phyloP scores from a whole-genome alignment of 441 rosid species.

The Gossypium trilobum region DNA sequence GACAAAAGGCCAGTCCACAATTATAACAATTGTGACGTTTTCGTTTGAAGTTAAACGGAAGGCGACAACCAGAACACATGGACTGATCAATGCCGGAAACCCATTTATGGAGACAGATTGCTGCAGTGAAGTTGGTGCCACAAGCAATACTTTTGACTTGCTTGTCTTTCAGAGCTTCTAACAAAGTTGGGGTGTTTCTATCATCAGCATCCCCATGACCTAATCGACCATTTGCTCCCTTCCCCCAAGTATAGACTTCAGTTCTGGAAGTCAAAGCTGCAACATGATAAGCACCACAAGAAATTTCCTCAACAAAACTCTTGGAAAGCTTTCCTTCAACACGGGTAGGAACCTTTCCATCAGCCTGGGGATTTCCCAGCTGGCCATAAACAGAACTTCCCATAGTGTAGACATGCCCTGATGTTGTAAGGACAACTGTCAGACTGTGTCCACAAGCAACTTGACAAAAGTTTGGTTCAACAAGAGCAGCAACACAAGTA shows the following conservation, averaged over 20 bases:
- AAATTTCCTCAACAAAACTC: conserved; percentile 79
- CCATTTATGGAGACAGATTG: conserved; percentile 91
- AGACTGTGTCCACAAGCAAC: conserved; percentile 88
- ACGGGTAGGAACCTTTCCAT: conserved; percentile 67
- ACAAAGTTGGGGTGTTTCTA: conserved; percentile 68
- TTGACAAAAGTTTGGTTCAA: conserved; percentile 85
- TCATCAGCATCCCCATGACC: conserved; percentile 93
- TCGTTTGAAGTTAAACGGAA: conserved; percentile 79
- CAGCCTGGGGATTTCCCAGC: conserved; percentile 78
- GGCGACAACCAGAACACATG: conserved; percentile 94
- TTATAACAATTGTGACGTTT: conserved; percentile 94
- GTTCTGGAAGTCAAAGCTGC: conserved; percentile 81
- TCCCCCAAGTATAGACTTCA: conserved; percentile 97
- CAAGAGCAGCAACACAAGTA: conserved; percentile 92
- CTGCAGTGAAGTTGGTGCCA: conserved; percentile 80
- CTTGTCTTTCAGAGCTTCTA: conserved; percentile 86
- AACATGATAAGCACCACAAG: conserved; percentile 95
- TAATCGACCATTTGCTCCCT: conserved; percentile 91
- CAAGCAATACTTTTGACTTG: conserved; percentile 86
- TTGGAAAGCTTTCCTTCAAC: conserved; percentile 83
- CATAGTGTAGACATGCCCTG: conserved; percentile 81
- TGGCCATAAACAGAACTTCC: conserved; percentile 96
- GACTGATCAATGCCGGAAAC: conserved; percentile 89
- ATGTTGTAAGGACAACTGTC: conserved; percentile 78
- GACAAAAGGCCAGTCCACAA: conserved; percentile 87